Evolutionary conservation across 1,284 basidiomycete species (phyloP).

Genomic region (Pseudozyma flocculosa): DNA sequence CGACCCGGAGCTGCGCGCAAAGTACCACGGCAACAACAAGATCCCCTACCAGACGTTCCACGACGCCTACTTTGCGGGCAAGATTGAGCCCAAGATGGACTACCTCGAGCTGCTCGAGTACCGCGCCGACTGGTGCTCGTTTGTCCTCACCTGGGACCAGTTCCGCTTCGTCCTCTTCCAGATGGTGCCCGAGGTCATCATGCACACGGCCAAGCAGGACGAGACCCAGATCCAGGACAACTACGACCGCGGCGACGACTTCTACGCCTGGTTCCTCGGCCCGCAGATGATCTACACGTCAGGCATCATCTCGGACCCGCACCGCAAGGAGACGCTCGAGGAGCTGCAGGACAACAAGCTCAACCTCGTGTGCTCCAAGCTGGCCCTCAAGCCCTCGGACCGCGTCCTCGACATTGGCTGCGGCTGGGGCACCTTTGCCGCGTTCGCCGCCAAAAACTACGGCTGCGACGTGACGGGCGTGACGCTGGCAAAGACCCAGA

Average conservation of each 20-base stretch:
- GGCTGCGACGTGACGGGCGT: conserved; percentile 92
- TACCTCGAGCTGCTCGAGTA: conserved; percentile 90
- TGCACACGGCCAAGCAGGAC: conserved; percentile 87
- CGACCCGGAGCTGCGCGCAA: conserved; percentile 74
- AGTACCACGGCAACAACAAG: conserved; percentile 76
- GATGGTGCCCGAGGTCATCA: conserved; percentile 87
- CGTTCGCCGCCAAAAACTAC: conserved; percentile 97
- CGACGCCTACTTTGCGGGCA: conserved; percentile 95
- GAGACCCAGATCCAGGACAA: conserved; percentile 93
- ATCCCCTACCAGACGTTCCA: conserved; percentile 98
- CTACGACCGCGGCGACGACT: conserved; percentile 76
- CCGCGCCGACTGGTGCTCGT: conserved; percentile 91
- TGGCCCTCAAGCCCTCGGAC: conserved; percentile 80
- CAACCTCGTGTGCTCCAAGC: conserved; percentile 89
- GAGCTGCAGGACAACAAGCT: conserved; percentile 99
- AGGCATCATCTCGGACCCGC: conserved; percentile 78
- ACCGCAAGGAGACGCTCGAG: conserved; percentile 81
- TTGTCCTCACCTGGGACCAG: conserved; percentile 77
- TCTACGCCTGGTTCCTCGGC: conserved; percentile 77
- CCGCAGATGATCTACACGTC: conserved; percentile 97
- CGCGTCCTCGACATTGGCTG: conserved; percentile 90
- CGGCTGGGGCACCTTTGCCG: conserved; percentile 93
- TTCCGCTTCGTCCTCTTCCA: conserved; percentile 91
- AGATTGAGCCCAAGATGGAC: conserved; percentile 94
- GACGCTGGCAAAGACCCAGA: conserved; percentile 86